Evolutionary conservation across 768 basidiomycete genomes (phyloP), one percentile per base, ranked within the genome.

Genomic region (Artomyces pyxidatus): DNA sequence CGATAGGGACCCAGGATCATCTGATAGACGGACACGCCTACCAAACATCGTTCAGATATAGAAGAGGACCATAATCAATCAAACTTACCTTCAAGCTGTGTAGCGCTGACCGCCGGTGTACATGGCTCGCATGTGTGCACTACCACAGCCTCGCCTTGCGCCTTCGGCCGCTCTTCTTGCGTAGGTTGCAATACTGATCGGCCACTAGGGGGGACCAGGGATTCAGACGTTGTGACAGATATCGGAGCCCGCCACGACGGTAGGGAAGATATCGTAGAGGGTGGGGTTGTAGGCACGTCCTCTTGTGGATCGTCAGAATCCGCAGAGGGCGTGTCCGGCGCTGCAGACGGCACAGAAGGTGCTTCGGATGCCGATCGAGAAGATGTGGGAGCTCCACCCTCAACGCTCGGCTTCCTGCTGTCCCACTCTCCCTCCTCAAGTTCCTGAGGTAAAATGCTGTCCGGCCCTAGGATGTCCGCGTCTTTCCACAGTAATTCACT

Each of bases 11-110:
- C 79, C 9, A 87, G 71, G 45, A 67, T 70, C 64, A 80, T 83
- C 60, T 83, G 82, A 64, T 86, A 88, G 43, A 88, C 84, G 32
- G 83, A 76, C 48, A 88, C 81, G 56, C 80, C 85, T 88, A 58
- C 6, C 51, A n/a, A 51, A 41, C 21, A 45, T 59, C 30, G 52
- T 61, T 55, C 49, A 59, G 56, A 59, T 41, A 30, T 48, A 50
- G 23, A 44, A 47, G 35, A 9, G 45, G 27, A 30, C 9, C 12
- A 38, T 26, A 52, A 38, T 51, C 17, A 39, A 37, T 30, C 21
- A n/a, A 45, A 61, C 76, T 27, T 50, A 83, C 85, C 84, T 74
- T 86, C 84, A 48, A 83, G 66, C 58, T 83, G 77, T 4, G 79
- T 84, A 28, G 83, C 84, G 58, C 70, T 76, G 50, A 87, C 76